Conservation (phyloP, 2,329 filamentous ascomycete genomes). For the Pseudogymnoascus sp. region DNA sequence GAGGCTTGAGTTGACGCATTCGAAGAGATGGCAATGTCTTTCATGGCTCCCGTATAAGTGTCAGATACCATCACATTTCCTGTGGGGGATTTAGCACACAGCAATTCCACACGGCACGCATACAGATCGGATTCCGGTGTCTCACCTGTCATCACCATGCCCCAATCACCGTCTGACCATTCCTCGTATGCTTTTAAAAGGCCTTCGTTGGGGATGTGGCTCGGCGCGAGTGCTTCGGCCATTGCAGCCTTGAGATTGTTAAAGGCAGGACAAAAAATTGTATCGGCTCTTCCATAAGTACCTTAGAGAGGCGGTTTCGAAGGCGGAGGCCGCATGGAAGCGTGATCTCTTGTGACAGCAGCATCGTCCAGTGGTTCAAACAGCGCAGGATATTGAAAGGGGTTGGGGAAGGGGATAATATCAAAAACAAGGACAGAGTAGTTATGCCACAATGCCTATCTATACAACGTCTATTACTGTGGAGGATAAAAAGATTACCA, state of each 20-base stretch:
- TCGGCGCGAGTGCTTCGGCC: constrained; percentile 37
- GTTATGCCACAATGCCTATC: no score
- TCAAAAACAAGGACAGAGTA: background rate
- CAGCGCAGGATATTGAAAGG: background rate
- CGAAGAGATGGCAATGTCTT: background rate
- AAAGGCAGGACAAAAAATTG: background rate
- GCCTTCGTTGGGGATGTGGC: constrained; percentile 36
- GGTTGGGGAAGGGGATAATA: background rate
- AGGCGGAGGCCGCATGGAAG: constrained; percentile 48
- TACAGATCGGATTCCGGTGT: background rate
- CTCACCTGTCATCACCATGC: constrained; percentile 41
- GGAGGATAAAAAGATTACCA: no score
- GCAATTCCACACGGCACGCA: background rate
- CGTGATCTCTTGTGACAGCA: background rate
- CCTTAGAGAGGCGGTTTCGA: constrained; percentile 46
- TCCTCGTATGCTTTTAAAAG: constrained; percentile 40
- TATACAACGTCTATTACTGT: no score
- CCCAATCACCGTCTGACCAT: constrained; percentile 50
- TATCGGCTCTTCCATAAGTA: constrained; percentile 10
- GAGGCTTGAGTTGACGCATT: constrained; percentile 15
- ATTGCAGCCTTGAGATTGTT: constrained; percentile 39
- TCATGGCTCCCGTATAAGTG: background rate
- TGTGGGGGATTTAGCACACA: background rate
- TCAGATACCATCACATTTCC: constrained; percentile 1
- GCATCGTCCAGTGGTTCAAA: background rate